Conservation (phyloP, 208 protist genomes). For the Trypanosoma avium region DNA sequence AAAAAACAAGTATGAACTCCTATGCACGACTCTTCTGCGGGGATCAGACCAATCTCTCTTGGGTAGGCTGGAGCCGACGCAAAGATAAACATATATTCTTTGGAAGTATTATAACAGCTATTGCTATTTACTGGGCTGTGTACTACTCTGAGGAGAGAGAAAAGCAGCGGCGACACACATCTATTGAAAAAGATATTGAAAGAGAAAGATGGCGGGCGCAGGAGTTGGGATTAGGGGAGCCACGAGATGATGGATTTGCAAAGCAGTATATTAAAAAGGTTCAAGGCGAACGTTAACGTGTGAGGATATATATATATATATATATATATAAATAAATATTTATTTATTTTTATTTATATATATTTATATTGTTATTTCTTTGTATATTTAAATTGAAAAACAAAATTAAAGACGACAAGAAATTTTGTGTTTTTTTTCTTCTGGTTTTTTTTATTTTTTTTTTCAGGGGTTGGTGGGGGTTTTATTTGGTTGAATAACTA, state of each 20-base stretch:
- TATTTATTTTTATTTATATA: background rate
- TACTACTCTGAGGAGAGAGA: conserved; percentile 65
- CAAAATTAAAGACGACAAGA: too few relatives aligned
- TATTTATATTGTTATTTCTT: background rate
- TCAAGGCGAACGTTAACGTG: background rate
- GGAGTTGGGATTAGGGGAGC: conserved; percentile 51
- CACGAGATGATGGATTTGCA: conserved; percentile 68
- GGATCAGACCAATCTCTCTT: conserved; percentile 30
- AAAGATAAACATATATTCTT: conserved; percentile 51
- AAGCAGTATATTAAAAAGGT: conserved; percentile 37
- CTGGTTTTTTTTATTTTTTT: background rate
- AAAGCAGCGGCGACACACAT: conserved; percentile 47
- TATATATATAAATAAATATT: background rate
- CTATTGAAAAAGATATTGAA: conserved; percentile 81
- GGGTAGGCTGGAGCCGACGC: conserved; percentile 53
- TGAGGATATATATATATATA: conserved; percentile 11
- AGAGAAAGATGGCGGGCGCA: conserved; percentile 73
- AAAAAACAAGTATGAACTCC: conserved; percentile 51
- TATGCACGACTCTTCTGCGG: conserved; percentile 53
- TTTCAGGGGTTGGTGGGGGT: background rate
- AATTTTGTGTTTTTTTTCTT: conserved; percentile 4
- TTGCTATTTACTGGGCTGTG: conserved; percentile 49
- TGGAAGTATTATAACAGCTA: conserved; percentile 25
- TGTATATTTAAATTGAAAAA: too few relatives aligned
- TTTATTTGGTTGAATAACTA: conserved; percentile 17